A percentile compares a stretch with the other conserved stretches of the same genome.
These are phyloP conservation scores for Lichtheimia ornata DNA, from an alignment of 371 early-diverging fungal species.

Conservation along the genomic window DNA sequence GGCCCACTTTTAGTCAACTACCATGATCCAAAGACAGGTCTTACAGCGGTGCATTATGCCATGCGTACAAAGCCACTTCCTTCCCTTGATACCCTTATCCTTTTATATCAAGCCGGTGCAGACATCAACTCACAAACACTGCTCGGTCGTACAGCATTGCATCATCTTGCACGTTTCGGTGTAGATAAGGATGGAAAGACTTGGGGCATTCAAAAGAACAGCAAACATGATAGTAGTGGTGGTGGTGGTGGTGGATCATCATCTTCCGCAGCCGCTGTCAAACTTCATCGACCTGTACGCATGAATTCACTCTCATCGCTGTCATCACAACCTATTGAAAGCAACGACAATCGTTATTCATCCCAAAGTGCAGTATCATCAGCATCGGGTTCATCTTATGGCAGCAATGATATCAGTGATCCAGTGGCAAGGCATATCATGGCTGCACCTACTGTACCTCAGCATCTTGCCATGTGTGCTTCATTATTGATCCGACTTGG, in stretches of 20 bases:
- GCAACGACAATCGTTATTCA: slow-evolving; percentile 22
- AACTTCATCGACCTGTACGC: slow-evolving; percentile 5
- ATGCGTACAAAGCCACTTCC: slow-evolving; percentile 62
- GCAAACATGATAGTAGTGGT: not conserved
- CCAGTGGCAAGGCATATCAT: slow-evolving; percentile 10
- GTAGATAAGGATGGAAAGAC: slow-evolving; percentile 41
- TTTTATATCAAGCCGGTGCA: slow-evolving; percentile 67
- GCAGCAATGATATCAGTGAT: slow-evolving; percentile 7
- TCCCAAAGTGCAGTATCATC: slow-evolving; percentile 15
- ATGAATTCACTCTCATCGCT: slow-evolving; percentile 18
- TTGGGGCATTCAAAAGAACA: slow-evolving; percentile 52
- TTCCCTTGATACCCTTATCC: slow-evolving; percentile 58
- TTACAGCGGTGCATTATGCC: slow-evolving; percentile 69
- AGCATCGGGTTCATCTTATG: slow-evolving; percentile 9
- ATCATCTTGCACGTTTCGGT: slow-evolving; percentile 62
- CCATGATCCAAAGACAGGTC: slow-evolving; percentile 63
- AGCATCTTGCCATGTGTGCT: slow-evolving; percentile 53
- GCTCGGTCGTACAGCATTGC: slow-evolving; percentile 65
- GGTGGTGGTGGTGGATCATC: not conserved
- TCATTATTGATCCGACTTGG: slow-evolving; percentile 57
- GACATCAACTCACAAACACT: slow-evolving; percentile 68
- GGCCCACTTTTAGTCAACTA: slow-evolving; percentile 55
- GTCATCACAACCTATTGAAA: slow-evolving; percentile 6
- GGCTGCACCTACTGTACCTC: slow-evolving; percentile 24
- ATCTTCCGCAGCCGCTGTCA: not conserved